Conservation (phyloP, 805 yeast genomes). For the Candida railenensis region DNA sequence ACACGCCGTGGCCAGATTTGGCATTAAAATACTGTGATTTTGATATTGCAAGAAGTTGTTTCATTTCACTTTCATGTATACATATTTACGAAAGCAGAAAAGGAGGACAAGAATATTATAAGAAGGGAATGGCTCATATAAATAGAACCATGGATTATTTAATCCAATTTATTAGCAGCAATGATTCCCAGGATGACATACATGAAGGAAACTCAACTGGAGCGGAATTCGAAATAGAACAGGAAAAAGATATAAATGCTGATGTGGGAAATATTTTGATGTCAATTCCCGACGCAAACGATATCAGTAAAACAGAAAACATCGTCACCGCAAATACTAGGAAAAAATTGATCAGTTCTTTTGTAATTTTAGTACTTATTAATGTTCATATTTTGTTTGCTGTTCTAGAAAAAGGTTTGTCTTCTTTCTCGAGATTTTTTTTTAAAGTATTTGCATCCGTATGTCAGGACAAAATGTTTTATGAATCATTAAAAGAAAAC, state of each 20-base stretch:
- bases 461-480: slow-evolving; percentile 43
- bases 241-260: background rate
- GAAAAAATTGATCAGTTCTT: slow-evolving; percentile 21
- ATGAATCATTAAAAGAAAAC: slow-evolving; percentile 39
- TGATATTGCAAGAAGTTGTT: slow-evolving; percentile 57
- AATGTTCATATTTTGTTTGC: slow-evolving; percentile 57
- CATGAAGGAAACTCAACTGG: background rate
- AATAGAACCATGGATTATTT: slow-evolving; percentile 57
- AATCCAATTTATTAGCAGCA: slow-evolving; percentile 37
- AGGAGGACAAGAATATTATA: slow-evolving; percentile 52
- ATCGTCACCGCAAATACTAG: slow-evolving; percentile 7
- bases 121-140: slow-evolving; percentile 52
- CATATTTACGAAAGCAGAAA: slow-evolving; percentile 53
- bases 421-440: slow-evolving; percentile 49
- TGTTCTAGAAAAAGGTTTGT: slow-evolving; percentile 53
- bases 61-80: slow-evolving; percentile 54
- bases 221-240: background rate
- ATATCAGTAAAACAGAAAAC: too few relatives aligned
- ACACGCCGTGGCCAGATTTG: slow-evolving; percentile 60
- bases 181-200: slow-evolving; percentile 8
- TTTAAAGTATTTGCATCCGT: slow-evolving; percentile 50
- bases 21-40: slow-evolving; percentile 57
- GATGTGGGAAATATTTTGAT: background rate
- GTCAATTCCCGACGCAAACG: too few relatives aligned
- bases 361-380: slow-evolving; percentile 49